Base-by-base conservation (phyloP, 169 alveolate genomes). In the Eimeria sp. region DNA sequence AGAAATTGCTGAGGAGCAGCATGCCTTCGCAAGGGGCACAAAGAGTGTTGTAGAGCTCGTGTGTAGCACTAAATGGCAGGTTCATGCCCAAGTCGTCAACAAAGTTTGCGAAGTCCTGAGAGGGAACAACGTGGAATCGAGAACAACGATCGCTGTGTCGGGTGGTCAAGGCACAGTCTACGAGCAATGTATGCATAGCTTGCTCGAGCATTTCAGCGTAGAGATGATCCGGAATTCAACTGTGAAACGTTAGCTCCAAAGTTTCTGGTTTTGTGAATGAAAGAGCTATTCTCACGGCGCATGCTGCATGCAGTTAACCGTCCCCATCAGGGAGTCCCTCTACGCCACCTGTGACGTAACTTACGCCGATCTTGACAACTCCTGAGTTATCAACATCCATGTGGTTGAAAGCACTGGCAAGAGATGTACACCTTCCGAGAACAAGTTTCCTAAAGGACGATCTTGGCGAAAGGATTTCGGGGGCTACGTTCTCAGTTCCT, bases 31-130 rank as follows among this genome's bases (percentile, higher is more conserved):
- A 73, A 4, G 97, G 97, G 40, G 58, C 70, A 11, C 94, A 54
- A 22, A 95, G 95, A 13, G 67, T 51, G 65, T 61, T 45, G 95
- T 95, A 95, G 27, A 95, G 83, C 51, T 82, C 89, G 83, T 89
- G 95, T 30, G 91, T 86, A 34, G 43, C 89, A 25, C 95, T 45
- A 49, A 95, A 90, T 4, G 97, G 92, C 30, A 70, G 70, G 13
- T 95, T 95, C 75, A 95, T 49, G 73, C 97, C 97, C 67, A 67
- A 87, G 40, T 95, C 97, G 43, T 95, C 97, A 45, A 95, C 75
- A 34, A 95, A 95, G 70, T 95, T 76, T 30, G 97, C 97, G 89
- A 95, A 95, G 63, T 95, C 95, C 97, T 95, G 95, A 20, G 47
- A 25, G 54, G 16, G 51, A 57, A 27, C 54, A 57, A 22, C n/a